Evolutionary conservation across 2,329 filamentous ascomycete species (phyloP), one percentile per base, ranked within the genome.

Genomic region (Alternaria incomplexa): DNA sequence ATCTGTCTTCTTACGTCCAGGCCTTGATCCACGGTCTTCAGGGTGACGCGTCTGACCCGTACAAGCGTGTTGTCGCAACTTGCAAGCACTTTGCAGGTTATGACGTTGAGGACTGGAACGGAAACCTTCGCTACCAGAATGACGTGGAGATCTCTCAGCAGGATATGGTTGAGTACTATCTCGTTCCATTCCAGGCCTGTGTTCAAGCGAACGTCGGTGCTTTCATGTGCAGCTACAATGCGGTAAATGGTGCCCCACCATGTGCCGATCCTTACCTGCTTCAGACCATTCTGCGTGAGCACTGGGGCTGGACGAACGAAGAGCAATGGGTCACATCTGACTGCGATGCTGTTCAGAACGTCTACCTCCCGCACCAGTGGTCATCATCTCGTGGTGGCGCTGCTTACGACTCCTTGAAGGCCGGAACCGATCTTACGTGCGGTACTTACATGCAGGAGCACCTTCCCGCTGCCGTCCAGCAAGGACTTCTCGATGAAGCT

Each of bases 121-220:
- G 76, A 3, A 72, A 72, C 46, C 40, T 66, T 51, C 66, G 63
- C 45, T 82, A 85, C 73, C 83, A 83, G 9, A 89, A 87, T 62
- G 83, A 90, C 72, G 84, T 87, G 4, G 80, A 83, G 8, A 85
- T 90, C 58, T 82, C 83, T 8, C 80, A 83, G 53, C 89, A 91
- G 67, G 90, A 92, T 64, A 79, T 92, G 6, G 83, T 86, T 0
- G 89, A 91, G 69, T 92, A 91, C 77, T 92, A 90, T 71, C 82
- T 90, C 20, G 88, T 87, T 0, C 85, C 88, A 0, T 92, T 92
- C 78, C 82, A 89, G 70, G 84, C 72, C 25, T 83, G 82, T 64
- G 81, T 81, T 1, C 80, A 83, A 54, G 79, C 80, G 0, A 82
- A 83, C 46, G 82, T 83, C n/a, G 81, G 81, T n/a, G 71, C 72